Base-by-base conservation (phyloP, 352 stramenopile species). In the Globisporangium cylindrosporum region DNA sequence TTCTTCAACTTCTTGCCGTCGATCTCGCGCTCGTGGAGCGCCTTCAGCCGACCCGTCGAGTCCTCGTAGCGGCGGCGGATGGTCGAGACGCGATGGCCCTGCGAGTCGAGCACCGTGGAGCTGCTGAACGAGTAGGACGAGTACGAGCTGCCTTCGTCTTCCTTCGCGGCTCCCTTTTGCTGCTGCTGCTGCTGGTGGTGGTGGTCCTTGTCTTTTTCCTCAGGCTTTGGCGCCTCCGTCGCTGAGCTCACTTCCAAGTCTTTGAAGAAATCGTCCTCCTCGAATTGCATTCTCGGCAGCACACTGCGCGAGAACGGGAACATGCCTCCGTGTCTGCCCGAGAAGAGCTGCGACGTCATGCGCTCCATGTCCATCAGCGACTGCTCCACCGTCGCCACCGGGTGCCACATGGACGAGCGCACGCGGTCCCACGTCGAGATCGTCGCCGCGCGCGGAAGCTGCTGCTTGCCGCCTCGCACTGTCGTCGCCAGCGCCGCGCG, bases 341-440 rank as follows among this genome's bases (percentile, higher is more conserved):
- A 51, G 43, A 51, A 51, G 43, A 51, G 43, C 15, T 51, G 43
- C 43, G 43, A 51, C 18, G 43, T 51, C 43, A 51, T 51, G 43
- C 43, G 43, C 43, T 51, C 43, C 43, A 51, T 51, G 43, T 51
- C 43, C 43, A 51, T 51, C 18, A 51, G 18, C 18, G 43, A 51
- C 43, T 51, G 43, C 43, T 51, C 43, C 18, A 51, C 18, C 18
- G 43, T 51, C 18, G 43, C 43, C 43, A 51, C 18, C 6, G 43
- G 43, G 18, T 51, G 43, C 43, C 43, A 51, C 43, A 51, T 51
- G 43, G 43, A 51, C 43, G 43, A 51, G 6, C 43, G 43, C 43
- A 51, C 88, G 41, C 90, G 66, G 76, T 95, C 88, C 85, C 85
- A 95, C 67, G 84, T 73, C 8, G 85, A 88, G 68, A 92, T 82